Conservation (phyloP, 768 basidiomycete species). For the Kwoniella botswanensis region DNA sequence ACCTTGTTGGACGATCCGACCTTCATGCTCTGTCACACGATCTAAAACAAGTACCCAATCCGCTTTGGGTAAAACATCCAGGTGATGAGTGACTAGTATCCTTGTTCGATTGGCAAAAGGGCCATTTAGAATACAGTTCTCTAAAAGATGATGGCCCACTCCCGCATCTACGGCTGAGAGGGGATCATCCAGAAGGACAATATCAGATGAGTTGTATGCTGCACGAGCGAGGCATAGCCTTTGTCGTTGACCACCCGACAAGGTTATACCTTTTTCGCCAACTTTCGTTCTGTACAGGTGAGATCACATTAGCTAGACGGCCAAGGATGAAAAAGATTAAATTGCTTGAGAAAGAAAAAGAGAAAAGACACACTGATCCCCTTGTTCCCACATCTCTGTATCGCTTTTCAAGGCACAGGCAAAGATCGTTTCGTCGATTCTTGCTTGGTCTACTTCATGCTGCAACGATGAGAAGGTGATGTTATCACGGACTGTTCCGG, state of each 20-base stretch:
- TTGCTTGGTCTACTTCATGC: conserved; percentile 24
- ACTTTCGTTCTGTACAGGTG: conserved; percentile 65
- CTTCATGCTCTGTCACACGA: conserved; percentile 29
- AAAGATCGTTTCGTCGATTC: conserved; percentile 39
- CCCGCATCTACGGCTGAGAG: conserved; percentile 79
- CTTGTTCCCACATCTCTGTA: conserved; percentile 40
- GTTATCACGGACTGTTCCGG: conserved; percentile 53
- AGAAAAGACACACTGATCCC: conserved; percentile 31
- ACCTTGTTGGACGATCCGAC: conserved; percentile 67
- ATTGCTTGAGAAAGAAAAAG: too few relatives aligned
- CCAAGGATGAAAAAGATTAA: too few relatives aligned
- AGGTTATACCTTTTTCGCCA: conserved; percentile 71
- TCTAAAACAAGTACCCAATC: conserved; percentile 57
- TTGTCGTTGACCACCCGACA: conserved; percentile 57
- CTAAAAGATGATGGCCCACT: conserved; percentile 71
- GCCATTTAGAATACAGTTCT: conserved; percentile 64
- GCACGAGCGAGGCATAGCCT: conserved; percentile 52
- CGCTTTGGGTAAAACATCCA: conserved; percentile 53
- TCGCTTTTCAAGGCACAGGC: conserved; percentile 51
- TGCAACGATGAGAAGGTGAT: conserved; percentile 45
- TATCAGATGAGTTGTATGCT: conserved; percentile 42
- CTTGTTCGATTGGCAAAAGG: conserved; percentile 66
- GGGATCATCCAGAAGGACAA: conserved; percentile 58
- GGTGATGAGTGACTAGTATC: conserved; percentile 64
- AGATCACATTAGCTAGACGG: too few relatives aligned